A percentile compares a stretch with the other conserved stretches of the same genome.
phyloP scores from a whole-genome alignment of 306 rosid species.

The Cicer pinnatifidum region DNA sequence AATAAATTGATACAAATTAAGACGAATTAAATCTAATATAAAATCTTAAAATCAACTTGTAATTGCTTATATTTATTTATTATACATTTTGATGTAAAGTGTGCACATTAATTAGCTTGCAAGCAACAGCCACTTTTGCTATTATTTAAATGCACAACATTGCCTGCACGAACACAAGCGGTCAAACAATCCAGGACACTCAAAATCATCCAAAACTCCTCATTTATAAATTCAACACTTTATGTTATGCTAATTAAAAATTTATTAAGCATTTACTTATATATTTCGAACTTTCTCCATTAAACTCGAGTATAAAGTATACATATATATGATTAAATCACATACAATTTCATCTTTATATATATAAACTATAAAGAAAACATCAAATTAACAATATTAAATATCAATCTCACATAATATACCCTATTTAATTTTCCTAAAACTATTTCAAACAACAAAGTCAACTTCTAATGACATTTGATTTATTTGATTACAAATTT shows the following conservation, averaged over 20 bases:
- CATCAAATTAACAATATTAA: conserved; percentile 18
- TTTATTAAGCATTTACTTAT: not conserved
- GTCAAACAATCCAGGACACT: conserved; percentile 3
- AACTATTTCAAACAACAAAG: conserved; percentile 38
- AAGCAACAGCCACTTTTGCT: not conserved
- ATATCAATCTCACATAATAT: conserved; percentile 25
- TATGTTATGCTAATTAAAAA: not conserved
- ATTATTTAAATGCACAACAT: conserved; percentile 6
- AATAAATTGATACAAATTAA: not conserved
- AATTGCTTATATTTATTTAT: not conserved
- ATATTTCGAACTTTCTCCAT: not conserved
- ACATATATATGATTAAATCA: not conserved
- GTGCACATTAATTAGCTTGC: not conserved
- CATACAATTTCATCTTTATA: conserved; percentile 21
- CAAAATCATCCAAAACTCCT: conserved; percentile 1
- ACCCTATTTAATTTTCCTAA: conserved; percentile 17
- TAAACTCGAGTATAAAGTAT: not conserved
- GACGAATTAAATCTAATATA: not conserved
- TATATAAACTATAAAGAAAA: conserved; percentile 8
- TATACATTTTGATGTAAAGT: not conserved
- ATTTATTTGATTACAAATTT: not conserved
- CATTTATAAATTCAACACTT: not conserved
- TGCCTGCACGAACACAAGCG: conserved; percentile 30
- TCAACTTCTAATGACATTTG: not conserved
- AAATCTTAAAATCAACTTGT: not conserved